phyloP scores from a whole-genome alignment of 2,329 filamentous ascomycete species.

The Aciculosporium take region DNA sequence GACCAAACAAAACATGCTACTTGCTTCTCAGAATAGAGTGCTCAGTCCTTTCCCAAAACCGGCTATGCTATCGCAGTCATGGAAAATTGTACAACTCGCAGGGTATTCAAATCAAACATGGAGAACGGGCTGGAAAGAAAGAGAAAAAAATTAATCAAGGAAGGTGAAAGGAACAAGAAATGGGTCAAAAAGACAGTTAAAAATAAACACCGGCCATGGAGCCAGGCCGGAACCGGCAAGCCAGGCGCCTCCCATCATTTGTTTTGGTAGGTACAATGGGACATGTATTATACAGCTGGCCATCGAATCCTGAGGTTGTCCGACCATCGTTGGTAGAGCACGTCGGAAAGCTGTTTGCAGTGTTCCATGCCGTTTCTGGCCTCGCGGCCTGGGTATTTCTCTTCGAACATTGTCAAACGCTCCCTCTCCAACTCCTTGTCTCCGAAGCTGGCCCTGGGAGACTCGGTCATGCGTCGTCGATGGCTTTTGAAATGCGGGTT shows the following conservation, averaged over 20 bases:
- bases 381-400: slow-evolving; percentile 40
- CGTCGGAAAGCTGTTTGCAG: slow-evolving; percentile 74
- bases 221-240: not conserved
- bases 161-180: not conserved
- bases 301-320: slow-evolving; percentile 65
- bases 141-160: not conserved
- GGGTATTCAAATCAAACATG: slow-evolving; percentile 6
- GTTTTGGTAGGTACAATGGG: not conserved
- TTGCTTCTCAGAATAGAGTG: not conserved
- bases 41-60: slow-evolving; percentile 7
- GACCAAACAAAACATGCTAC: slow-evolving; percentile 5
- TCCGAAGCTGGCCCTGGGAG: slow-evolving; percentile 20
- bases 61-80: slow-evolving; percentile 8
- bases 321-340: slow-evolving; percentile 81
- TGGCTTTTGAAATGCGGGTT: slow-evolving; percentile 79
- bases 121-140: not conserved
- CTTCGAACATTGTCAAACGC: slow-evolving; percentile 32
- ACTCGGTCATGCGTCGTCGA: slow-evolving; percentile 45
- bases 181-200: too few relatives aligned
- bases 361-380: slow-evolving; percentile 72
- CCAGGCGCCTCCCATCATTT: not conserved
- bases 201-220: not conserved
- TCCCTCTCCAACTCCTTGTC: slow-evolving; percentile 34
- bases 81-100: slow-evolving; percentile 9
- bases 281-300: slow-evolving; percentile 28